These are phyloP conservation scores for Penicillium sp. DNA, from an alignment of 2,329 filamentous ascomycete genomes.

Conservation along the genomic window DNA sequence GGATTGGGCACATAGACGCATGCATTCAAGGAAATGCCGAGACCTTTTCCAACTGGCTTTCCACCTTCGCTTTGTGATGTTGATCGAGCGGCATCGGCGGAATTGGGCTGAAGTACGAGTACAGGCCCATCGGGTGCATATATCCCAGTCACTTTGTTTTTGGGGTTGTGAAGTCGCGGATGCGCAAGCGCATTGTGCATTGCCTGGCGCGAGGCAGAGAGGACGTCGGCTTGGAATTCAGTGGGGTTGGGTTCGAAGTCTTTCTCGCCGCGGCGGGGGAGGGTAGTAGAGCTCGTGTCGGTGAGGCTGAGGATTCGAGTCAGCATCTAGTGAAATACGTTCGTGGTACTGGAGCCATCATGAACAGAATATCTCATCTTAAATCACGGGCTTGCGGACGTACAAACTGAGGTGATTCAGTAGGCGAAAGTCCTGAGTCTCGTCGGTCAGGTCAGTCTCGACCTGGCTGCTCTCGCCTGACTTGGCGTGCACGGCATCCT, in stretches of 20 bases:
- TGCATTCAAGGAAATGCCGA: conserved; percentile 29
- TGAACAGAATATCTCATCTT: background rate
- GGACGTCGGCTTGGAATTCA: conserved; percentile 69
- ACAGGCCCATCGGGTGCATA: conserved; percentile 63
- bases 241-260: conserved; percentile 96
- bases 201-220: conserved; percentile 77
- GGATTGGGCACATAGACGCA: conserved; percentile 67
- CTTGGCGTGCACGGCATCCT: conserved; percentile 39
- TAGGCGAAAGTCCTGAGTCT: conserved; percentile 82
- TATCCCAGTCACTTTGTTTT: conserved; percentile 65
- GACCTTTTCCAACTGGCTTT: conserved; percentile 12
- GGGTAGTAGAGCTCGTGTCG: conserved; percentile 42
- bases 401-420: conserved; percentile 57
- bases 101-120: conserved; percentile 12
- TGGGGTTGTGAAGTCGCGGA: conserved; percentile 69
- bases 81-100: too few species aligned
- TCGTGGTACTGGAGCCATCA: background rate
- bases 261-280: conserved; percentile 90
- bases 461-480: conserved; percentile 31
- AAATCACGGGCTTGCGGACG: conserved; percentile 9
- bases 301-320: conserved; percentile 27
- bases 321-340: conserved; percentile 25
- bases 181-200: conserved; percentile 85
- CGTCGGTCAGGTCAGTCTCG: conserved; percentile 70
- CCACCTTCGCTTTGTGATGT: background rate